Base-by-base conservation (phyloP, 805 yeast genomes). In the Kodamaea kakaduensis region DNA sequence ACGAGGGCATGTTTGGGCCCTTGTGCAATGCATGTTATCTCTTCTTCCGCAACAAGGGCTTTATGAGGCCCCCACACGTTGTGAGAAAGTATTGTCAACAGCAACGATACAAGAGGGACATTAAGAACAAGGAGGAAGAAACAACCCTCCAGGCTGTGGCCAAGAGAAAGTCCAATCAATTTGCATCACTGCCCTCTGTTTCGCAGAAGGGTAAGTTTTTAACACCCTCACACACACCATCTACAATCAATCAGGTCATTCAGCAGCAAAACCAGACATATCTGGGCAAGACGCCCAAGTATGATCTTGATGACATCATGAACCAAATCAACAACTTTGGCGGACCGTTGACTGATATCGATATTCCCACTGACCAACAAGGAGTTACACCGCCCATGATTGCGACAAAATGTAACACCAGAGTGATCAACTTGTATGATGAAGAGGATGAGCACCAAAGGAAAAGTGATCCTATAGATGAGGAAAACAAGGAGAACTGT, bases 31-130 rank as follows among this genome's bases (percentile, higher is more conserved):
- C 73, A 9, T 67, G 73, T 45, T 67, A 59, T 47, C 46, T 67
- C 17, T 67, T 67, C 38, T 57, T 65, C 34, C 53, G 70, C 34
- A 64, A 73, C 55, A 77, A 78, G 49, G 94, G 95, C 9, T 88
- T 84, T 77, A 89, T 89, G 71, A 56, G 73, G 41, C 73, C 73
- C 5, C 69, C 61, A 40, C 63, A 61, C 9, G 71, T 67, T 12
- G 73, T 67, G 6, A 65, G 64, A 42, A 67, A 67, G 46, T 67
- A 67, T 45, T 51, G 61, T 37, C 69, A 67, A 42, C 73, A 67
- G 43, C 71, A 67, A 42, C 51, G 58, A 34, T 67, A 67, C 46
- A 66, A 64, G 46, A 55, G 51, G 33, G 67, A 62, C 22, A 41
- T 54, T 32, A 61, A 58, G 36, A 47, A 48, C 36, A 55, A 56